Base-by-base conservation (phyloP, 768 basidiomycete genomes). In the Wakefieldia striispora region DNA sequence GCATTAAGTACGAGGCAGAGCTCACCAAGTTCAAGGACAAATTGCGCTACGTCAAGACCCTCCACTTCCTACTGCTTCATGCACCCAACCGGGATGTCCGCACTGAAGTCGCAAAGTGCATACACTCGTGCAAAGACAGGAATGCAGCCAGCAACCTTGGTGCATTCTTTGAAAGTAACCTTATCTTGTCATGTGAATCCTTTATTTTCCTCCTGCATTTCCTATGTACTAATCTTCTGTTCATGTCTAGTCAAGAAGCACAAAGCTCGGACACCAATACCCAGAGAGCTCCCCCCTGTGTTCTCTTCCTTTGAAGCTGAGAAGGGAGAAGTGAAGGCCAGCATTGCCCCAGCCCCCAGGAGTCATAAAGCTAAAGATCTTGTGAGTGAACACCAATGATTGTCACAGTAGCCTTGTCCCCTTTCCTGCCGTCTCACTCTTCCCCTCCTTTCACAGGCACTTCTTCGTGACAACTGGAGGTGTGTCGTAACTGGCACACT, bases 381-480 rank as follows among this genome's bases (percentile, higher is more conserved):
- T 2, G 53, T 57, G 14, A 35, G 44, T 48, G 24, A n/a, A n/a
- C n/a, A n/a, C n/a, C n/a, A 27, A 47, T n/a, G 23, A 29, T 4
- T 6, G 4, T 9, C 5, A 9, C 27, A 24, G 3, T 24, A 24
- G 3, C 7, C 24, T 24, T 24, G 7, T 24, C 7, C 24, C 23
- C 20, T 23, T 12, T 38, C 45, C 40, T 47, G 31, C 39, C 16
- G 33, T 31, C n/a, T 2, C 8, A 2, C 8, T 9, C 5, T 9
- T 29, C 8, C 27, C 33, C 13, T 2, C 37, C 26, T 54, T 43
- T 12, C 26, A 45, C 19, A 71, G 72, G 70, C 73, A 40, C 58
- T 72, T 17, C 45, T 66, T 37, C 68, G 72, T 26, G 72, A 75
- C 49, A 61, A 57, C 5, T 70, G 51, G 56, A 65, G 58, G 40